Conservation (phyloP, 2,329 filamentous ascomycete species). For the Penicillium sp. region DNA sequence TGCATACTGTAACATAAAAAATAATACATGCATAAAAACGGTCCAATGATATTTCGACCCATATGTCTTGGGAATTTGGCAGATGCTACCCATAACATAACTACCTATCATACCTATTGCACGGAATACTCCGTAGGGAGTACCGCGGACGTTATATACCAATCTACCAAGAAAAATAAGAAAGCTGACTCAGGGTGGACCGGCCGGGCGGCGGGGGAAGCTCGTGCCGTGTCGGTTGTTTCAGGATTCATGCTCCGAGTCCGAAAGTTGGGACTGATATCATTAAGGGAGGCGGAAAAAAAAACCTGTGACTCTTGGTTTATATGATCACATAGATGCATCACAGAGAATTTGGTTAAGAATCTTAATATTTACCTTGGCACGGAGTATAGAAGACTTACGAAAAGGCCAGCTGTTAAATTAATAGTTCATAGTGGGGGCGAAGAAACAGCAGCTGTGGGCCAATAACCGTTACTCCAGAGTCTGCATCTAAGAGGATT, state of each 20-base stretch:
- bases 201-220: slow-evolving; percentile 7
- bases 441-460: neutral
- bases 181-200: slow-evolving; percentile 21
- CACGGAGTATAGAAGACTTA: no score
- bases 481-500: neutral
- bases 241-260: slow-evolving; percentile 30
- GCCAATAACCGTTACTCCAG: slow-evolving; percentile 8
- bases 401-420: slow-evolving; percentile 3
- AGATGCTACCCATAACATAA: neutral
- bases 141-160: no score
- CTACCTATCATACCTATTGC: neutral
- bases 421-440: neutral
- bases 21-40: neutral
- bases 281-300: neutral
- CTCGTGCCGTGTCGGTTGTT: slow-evolving; percentile 29
- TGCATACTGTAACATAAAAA: neutral
- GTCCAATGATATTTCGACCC: neutral
- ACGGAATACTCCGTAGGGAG: neutral
- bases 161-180: neutral
- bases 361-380: no score
- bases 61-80: neutral
- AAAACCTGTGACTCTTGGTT: no score
- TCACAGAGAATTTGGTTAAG: no score
- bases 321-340: no score
- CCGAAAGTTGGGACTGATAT: slow-evolving; percentile 7